phyloP scores from a whole-genome alignment of 768 basidiomycete genomes.

The Collybia nuda region DNA sequence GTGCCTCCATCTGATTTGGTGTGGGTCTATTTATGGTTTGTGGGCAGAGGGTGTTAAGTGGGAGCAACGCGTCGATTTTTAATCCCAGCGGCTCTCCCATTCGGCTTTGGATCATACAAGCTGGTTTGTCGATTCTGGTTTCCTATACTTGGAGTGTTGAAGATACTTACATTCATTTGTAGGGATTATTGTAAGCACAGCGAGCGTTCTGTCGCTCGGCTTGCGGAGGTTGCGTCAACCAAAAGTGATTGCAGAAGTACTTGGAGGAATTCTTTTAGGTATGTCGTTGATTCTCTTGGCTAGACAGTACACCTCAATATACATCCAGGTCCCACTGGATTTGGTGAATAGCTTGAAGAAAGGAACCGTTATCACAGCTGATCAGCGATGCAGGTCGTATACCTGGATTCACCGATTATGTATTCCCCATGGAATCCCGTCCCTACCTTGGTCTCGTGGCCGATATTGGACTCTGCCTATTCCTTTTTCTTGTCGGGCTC shows the following conservation, averaged over 20 bases:
- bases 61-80: constrained; percentile 69
- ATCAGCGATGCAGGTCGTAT: constrained; percentile 55
- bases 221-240: constrained; percentile 83
- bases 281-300: constrained; percentile 11
- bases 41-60: constrained; percentile 69
- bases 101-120: constrained; percentile 76
- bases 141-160: not conserved
- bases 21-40: not conserved
- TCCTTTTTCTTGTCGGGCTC: constrained; percentile 91
- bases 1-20: not conserved
- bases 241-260: constrained; percentile 77
- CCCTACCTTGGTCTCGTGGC: constrained; percentile 87
- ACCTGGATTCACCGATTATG: constrained; percentile 81
- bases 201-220: constrained; percentile 70
- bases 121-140: constrained; percentile 45
- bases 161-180: not conserved
- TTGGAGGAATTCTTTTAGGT: constrained; percentile 90
- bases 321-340: constrained; percentile 47
- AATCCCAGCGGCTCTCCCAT: constrained; percentile 64
- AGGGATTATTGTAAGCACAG: constrained; percentile 84
- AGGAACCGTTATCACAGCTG: not conserved
- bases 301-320: not conserved
- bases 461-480: constrained; percentile 84
- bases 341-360: constrained; percentile 26
- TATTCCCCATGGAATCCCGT: constrained; percentile 73